Evolutionary conservation across 2,329 filamentous ascomycete genomes (phyloP), one percentile per base, ranked within the genome.

Genomic region (Dendryphion nanum): DNA sequence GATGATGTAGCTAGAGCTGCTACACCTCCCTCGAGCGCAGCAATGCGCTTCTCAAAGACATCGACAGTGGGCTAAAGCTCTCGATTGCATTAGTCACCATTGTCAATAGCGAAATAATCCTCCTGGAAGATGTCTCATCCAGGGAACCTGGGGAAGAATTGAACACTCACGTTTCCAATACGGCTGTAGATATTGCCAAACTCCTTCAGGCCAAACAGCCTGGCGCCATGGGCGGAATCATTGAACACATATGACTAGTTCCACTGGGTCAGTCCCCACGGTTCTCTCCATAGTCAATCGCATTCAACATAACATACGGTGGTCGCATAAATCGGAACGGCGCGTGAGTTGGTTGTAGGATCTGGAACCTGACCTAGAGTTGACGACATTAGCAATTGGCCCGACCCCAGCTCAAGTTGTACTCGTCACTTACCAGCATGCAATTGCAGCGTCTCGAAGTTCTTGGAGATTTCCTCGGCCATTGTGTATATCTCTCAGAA

Each of bases 121-220:
- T 10, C 29, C 16, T 7, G 7, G 7, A 7, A 31, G 15, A 7
- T 10, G 29, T 16, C 29, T 10, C 29, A 7, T 7, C 8, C 7
- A 7, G 7, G 8, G 7, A n/a, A 21, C 24, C 24, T 19, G 30
- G 6, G 5, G 12, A 16, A 33, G 16, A 8, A 19, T 2, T 7
- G 20, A n/a, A 18, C 12, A 69, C 79, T 61, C 60, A 89, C 86
- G 70, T 97, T 96, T 85, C 87, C 89, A 57, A 98, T 89, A 49
- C 93, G 88, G 66, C 85, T 93, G 77, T 98, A 98, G 67, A 97
- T 95, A 72, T 97, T 97, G 70, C 90, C 93, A 58, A 88, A 86
- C 71, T 97, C 89, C 74, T 97, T 94, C 68, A 98, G 86, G 63
- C 89, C 87, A 64, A 98, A 98, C 29, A 98, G 83, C 66, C 89